Conservation (phyloP, 148 eudicot species). For the Persicaria maculosa region DNA sequence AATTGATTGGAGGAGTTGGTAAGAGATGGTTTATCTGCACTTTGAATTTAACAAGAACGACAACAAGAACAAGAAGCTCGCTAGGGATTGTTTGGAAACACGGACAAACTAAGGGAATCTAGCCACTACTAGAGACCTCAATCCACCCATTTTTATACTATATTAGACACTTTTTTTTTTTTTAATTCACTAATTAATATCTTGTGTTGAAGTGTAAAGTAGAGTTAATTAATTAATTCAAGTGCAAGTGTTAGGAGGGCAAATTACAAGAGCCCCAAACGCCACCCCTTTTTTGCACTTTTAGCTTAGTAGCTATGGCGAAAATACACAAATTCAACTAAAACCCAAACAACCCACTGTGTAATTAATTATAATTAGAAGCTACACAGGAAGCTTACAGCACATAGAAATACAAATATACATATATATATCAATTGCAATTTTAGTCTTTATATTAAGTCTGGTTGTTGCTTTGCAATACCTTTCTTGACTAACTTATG, state of each 20-base stretch:
- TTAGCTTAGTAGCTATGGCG: neutral
- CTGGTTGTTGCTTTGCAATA: neutral
- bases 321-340: neutral
- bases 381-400: neutral
- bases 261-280: neutral
- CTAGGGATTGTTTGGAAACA: neutral
- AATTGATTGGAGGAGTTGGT: neutral
- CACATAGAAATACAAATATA: neutral
- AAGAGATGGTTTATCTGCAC: constrained; percentile 6
- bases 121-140: neutral
- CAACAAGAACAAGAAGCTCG: too few relatives aligned
- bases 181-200: too few relatives aligned
- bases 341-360: neutral
- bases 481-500: neutral
- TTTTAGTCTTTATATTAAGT: neutral
- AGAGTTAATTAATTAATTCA: too few relatives aligned
- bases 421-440: neutral
- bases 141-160: too few relatives aligned
- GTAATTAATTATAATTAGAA: neutral
- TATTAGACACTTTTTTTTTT: too few relatives aligned
- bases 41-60: neutral
- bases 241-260: too few relatives aligned
- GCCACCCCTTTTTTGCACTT: neutral
- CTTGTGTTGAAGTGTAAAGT: neutral
- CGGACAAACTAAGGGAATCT: neutral